Evolutionary conservation across 257 asterid genomes (phyloP), one percentile per base, ranked within the genome.

Genomic region (Petrea volubilis): DNA sequence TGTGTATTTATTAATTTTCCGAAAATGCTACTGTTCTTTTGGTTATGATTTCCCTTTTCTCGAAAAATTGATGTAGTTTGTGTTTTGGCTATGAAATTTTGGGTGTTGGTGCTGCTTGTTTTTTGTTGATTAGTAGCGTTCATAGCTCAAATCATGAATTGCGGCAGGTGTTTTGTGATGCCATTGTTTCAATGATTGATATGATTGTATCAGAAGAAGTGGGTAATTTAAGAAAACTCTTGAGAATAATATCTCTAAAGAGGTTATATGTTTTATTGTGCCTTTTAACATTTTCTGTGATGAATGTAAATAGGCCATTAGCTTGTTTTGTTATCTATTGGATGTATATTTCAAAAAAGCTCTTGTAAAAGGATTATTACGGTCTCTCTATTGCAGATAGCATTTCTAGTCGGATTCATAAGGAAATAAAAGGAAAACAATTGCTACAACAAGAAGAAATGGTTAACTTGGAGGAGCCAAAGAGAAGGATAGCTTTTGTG

Each of bases 401-500:
- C 72, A 33, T 67, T 17, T 56, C 46, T 24, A 12, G 13, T 15
- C 28, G 18, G 33, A 6, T 56, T 36, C 20, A 0, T 29, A 25
- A 50, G 56, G 74, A 7, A 64, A 40, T 33, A 67, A 46, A 14
- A 50, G 18, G 28, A 33, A 40, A 8, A 14, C 9, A 17, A 64
- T 47, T 25, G 8, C 15, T 60, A 7, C 25, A 21, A 20, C 15
- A 20, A 14, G 17, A 20, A 31, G 21, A 68, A 62, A 87, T 89
- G 97, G 92, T 83, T 57, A 85, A 85, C 65, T 81, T 82, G 27
- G 82, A 85, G 68, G 81, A 85, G 66, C 84, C 96, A 18, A 90
- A 87, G 90, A 82, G 88, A 76, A 87, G 99, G 79, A 92, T 95
- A 50, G 98, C 98, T 29, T 95, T 92, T 78, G 86, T 95, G 71